phyloP scores from a whole-genome alignment of 2,329 filamentous ascomycete species.

The Trichothecium roseum region DNA sequence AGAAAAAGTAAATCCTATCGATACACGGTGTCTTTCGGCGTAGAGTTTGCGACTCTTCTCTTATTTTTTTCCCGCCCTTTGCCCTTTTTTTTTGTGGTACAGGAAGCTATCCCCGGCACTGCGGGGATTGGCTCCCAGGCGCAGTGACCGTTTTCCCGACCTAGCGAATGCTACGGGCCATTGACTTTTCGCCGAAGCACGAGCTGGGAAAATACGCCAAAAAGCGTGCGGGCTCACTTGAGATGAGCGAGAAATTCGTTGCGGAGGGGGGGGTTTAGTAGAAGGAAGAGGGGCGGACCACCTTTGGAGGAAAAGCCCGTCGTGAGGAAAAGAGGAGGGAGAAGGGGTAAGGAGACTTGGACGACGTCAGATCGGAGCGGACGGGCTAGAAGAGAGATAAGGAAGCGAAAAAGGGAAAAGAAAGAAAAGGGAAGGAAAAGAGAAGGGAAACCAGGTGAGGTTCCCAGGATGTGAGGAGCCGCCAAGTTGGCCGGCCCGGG shows the following conservation, averaged over 20 bases:
- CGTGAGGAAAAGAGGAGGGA: constrained; percentile 6
- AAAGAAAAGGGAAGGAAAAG: not conserved
- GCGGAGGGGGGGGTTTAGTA: too few species aligned
- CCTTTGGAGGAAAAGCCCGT: not conserved
- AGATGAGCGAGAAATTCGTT: not conserved
- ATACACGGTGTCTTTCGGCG: too few species aligned
- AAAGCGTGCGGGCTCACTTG: constrained; percentile 7
- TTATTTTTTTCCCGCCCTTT: too few species aligned
- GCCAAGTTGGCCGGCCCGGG: too few species aligned
- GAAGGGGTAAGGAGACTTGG: not conserved
- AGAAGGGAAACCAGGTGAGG: not conserved
- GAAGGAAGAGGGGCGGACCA: too few species aligned
- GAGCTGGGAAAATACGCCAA: constrained; percentile 6
- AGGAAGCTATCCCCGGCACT: constrained; percentile 31
- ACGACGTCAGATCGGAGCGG: not conserved
- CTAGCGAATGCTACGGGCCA: constrained; percentile 48
- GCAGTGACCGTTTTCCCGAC: constrained; percentile 40
- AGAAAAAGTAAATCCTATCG: too few species aligned
- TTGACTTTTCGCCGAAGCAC: constrained; percentile 28
- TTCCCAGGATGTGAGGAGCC: too few species aligned
- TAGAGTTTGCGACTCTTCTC: too few species aligned
- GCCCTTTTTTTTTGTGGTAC: constrained; percentile 8
- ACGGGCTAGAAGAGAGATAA: constrained; percentile 1
- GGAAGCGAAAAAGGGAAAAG: not conserved
- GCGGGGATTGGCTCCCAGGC: constrained; percentile 48